Base-by-base conservation (phyloP, 805 yeast species). In the Saturnispora kantuleensis region DNA sequence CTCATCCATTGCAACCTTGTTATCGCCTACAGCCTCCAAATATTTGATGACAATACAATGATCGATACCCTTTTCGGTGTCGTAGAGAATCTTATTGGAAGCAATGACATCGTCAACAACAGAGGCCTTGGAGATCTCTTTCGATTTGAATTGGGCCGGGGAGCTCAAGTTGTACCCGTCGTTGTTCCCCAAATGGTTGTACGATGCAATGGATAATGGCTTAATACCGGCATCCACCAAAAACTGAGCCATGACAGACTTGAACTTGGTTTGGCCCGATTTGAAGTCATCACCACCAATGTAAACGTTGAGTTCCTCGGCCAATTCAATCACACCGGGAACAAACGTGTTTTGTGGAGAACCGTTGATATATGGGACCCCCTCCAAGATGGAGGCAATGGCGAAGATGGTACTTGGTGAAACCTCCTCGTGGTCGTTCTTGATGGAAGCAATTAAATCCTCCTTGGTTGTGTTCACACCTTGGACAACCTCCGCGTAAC, bases 231-330 rank as follows among this genome's bases (percentile, higher is more conserved):
- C 97, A 63, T 89, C 97, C 44, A 89, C 96, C 54, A 89, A 75
- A 65, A 81, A 89, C 69, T 90, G 97, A 17, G 97, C 96, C 64
- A 89, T 74, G 15, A 89, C 97, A n/a, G 96, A 87, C 70, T 89
- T 89, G 59, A 89, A 66, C 70, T 89, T 89, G 48, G 97, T 89
- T 71, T 89, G 97, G 48, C 97, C 97, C 56, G 89, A 77, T 73
- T 89, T 89, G 76, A 89, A 89, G 67, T 89, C 97, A 66, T 89
- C 97, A 56, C 97, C 97, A 46, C 95, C 97, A 58, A 89, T 88
- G 62, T 82, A 85, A 31, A 84, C 68, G 52, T 74, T 66, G 63
- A 85, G 62, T 56, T 73, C 60, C 66, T 88, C 95, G 39, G 97
- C 95, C 54, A 89, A 76, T 66, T 87, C 88, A 59, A 90, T 75